phyloP scores from a whole-genome alignment of 768 basidiomycete genomes.

The Trametes cingulata region DNA sequence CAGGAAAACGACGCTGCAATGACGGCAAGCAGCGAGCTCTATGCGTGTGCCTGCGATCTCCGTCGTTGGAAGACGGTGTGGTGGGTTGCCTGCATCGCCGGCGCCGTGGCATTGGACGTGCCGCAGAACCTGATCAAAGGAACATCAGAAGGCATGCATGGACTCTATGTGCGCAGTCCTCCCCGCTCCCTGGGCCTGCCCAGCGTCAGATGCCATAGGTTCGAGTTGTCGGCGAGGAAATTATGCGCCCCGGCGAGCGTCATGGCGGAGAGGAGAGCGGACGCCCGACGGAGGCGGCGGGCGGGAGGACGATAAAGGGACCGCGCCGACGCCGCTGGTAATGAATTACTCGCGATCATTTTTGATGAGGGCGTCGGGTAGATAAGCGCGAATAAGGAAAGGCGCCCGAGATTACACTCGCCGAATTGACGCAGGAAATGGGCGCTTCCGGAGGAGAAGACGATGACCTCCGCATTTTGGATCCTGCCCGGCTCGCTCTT shows the following conservation, averaged over 20 bases:
- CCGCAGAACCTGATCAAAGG: slow-evolving; percentile 11
- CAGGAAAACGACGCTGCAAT: not conserved
- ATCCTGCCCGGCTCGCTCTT: slow-evolving; percentile 9
- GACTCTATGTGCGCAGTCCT: not conserved
- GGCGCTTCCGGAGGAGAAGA: not conserved
- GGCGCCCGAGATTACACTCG: not conserved
- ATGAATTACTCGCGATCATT: not conserved
- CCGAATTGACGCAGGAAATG: slow-evolving; percentile 2
- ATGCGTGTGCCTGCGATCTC: not conserved
- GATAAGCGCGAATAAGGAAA: slow-evolving; percentile 17
- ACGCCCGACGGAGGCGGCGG: slow-evolving; percentile 8
- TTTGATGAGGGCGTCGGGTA: slow-evolving; percentile 16
- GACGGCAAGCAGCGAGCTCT: not conserved
- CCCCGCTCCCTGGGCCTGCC: not conserved
- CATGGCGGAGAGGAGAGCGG: not conserved
- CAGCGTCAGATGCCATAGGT: not conserved
- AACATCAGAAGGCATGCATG: slow-evolving; percentile 12
- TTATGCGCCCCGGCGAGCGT: not conserved
- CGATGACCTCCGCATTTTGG: not conserved
- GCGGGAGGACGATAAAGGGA: slow-evolving; percentile 11
- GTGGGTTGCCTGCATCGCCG: slow-evolving; percentile 6
- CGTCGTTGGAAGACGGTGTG: not conserved
- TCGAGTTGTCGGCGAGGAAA: not conserved
- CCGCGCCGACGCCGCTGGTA: slow-evolving; percentile 5
- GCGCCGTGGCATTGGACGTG: slow-evolving; percentile 18